Base-by-base conservation (phyloP, 495 filamentous ascomycete species). In the Neurospora pannonica region DNA sequence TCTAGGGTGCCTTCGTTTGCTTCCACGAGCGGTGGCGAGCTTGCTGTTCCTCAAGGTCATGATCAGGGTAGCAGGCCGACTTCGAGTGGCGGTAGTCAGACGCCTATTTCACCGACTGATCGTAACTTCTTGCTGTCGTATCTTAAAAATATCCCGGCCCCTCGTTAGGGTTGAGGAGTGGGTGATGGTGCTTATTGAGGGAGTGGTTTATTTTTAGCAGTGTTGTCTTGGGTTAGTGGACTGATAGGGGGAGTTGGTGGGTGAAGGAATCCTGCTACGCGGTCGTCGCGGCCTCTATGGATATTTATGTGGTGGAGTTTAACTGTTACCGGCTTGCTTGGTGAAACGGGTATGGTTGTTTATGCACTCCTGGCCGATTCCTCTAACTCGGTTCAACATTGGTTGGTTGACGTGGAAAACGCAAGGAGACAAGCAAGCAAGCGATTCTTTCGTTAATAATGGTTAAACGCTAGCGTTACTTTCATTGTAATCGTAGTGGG, bases 121-220 rank as follows among this genome's bases (percentile, higher is more conserved):
- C 90, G 91, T 77, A 88, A 87, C n/a, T 97, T 97, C 76, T 83
- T 97, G 77, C 83, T 96, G 70, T 91, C 89, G 10, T 97, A 94
- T 81, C 81, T 97, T n/a, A 79, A 84, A 72, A 81, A 79, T 5
- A 81, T 84, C 11, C 82, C 84, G 71, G 46, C 15, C 39, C 24
- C 39, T 72, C 36, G 39, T 40, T 40, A 38, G 40, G 28, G 40
- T 62, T 70, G 69, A 19, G 54, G 48, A 10, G 19, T 21, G 17
- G 28, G 48, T 34, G 21, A 70, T 72, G 40, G 38, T 48, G 71
- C 46, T 75, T 71, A 34, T 38, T 40, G 38, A 62, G 69, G 34
- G 28, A 19, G 72, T 31, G 15, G 13, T 31, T 67, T 75, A 21
- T 70, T 76, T 76, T 19, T 34, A 67, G 54, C 15, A 67, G 54